Percentiles rank a stretch among this genome's conserved stretches.
These are phyloP conservation scores for Ophiocordyceps camponoti-saundersi DNA, from an alignment of 2,329 filamentous ascomycete genomes.

Conservation along the genomic window DNA sequence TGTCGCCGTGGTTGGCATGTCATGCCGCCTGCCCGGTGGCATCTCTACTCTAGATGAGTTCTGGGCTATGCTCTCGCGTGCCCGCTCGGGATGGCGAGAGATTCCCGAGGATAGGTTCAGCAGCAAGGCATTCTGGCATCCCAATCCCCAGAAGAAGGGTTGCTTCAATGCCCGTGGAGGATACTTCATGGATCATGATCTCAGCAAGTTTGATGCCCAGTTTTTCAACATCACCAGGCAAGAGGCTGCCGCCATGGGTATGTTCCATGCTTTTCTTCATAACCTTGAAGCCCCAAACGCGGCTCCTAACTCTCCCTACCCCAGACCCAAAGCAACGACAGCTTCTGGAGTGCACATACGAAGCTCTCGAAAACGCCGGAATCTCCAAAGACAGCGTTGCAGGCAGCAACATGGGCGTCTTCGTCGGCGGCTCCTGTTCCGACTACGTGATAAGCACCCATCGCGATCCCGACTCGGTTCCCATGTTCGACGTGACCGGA, in stretches of 20 bases:
- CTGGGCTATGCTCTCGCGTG: conserved; percentile 24
- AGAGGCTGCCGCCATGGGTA: conserved; percentile 29
- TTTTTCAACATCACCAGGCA: conserved; percentile 35
- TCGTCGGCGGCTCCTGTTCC: conserved; percentile 27
- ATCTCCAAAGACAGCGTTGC: conserved; percentile 28
- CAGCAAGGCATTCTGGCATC: conserved; percentile 21
- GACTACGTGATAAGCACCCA: conserved; percentile 29
- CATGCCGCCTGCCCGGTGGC: conserved; percentile 26
- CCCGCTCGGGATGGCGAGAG: conserved; percentile 21
- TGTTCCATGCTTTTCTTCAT: background rate
- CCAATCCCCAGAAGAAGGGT: conserved; percentile 24
- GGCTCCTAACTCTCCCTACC: too few species aligned
- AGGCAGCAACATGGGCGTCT: conserved; percentile 31
- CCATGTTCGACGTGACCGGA: conserved; percentile 35
- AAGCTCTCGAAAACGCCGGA: conserved; percentile 35
- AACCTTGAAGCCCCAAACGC: too few species aligned
- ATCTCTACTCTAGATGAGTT: conserved; percentile 24
- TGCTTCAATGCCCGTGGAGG: conserved; percentile 17
- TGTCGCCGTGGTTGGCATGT: conserved; percentile 29
- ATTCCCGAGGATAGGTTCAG: conserved; percentile 30
- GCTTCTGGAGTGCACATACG: conserved; percentile 34
- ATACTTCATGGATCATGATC: conserved; percentile 27
- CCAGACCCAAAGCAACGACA: conserved; percentile 34
- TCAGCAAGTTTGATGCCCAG: conserved; percentile 29
- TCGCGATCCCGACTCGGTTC: conserved; percentile 26